phyloP scores from a whole-genome alignment of 345 rosid species.

The Corchorus olitorius region DNA sequence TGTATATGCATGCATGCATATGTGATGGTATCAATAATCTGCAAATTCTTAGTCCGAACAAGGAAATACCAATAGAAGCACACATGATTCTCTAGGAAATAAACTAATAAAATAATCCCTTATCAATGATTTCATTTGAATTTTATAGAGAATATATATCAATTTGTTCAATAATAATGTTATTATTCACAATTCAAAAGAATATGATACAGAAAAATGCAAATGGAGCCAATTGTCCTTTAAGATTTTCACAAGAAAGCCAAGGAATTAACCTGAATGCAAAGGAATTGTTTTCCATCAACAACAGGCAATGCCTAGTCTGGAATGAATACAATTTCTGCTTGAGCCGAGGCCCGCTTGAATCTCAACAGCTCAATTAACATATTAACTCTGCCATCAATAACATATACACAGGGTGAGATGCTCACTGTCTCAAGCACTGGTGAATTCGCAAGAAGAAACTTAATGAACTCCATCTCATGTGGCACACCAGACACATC shows the following conservation, averaged over 20 bases:
- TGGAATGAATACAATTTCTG: conserved; percentile 64
- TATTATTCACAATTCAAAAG: conserved; percentile 10
- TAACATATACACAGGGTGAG: conserved; percentile 52
- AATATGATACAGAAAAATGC: conserved; percentile 1
- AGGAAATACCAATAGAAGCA: background rate
- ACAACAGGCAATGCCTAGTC: conserved; percentile 36
- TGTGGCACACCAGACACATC: conserved; percentile 70
- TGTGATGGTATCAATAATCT: background rate
- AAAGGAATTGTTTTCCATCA: background rate
- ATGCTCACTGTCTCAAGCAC: conserved; percentile 60
- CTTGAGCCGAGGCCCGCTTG: conserved; percentile 71
- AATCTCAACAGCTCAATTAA: conserved; percentile 68
- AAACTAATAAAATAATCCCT: background rate
- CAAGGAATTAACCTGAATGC: background rate
- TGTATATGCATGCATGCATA: background rate
- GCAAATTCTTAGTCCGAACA: background rate
- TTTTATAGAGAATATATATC: background rate
- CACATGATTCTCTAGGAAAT: background rate
- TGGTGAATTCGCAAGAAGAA: conserved; percentile 71
- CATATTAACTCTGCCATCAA: conserved; percentile 62
- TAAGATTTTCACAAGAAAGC: background rate
- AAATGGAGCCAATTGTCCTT: background rate
- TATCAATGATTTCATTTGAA: background rate
- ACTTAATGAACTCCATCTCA: conserved; percentile 82
- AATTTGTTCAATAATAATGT: background rate